Evolutionary conservation across 1,284 basidiomycete genomes (phyloP).

Genomic region (Ustilago nuda): DNA sequence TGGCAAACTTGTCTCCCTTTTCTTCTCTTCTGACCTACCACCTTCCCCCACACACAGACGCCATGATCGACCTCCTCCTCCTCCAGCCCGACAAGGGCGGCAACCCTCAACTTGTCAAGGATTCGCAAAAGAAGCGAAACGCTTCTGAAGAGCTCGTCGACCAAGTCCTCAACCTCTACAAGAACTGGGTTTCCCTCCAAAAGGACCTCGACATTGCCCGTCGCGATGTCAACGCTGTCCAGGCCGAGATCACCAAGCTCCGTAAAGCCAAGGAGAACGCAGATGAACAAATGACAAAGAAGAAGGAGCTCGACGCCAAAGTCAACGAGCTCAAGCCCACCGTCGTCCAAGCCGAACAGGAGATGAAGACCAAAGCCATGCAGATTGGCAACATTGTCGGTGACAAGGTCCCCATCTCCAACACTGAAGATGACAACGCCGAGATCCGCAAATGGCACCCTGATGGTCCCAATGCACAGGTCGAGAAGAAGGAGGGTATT

Average conservation of each 20-base stretch:
- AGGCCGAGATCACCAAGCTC: conserved; percentile 93
- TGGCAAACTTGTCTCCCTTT: neutral
- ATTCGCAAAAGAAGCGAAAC: conserved; percentile 91
- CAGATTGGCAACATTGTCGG: conserved; percentile 94
- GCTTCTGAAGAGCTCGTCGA: conserved; percentile 91
- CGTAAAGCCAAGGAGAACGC: conserved; percentile 94
- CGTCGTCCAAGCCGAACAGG: conserved; percentile 76
- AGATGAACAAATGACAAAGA: conserved; percentile 83
- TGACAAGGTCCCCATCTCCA: conserved; percentile 83
- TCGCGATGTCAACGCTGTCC: conserved; percentile 87
- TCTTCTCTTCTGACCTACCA: neutral
- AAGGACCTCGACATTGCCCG: conserved; percentile 82
- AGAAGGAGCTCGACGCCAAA: conserved; percentile 81
- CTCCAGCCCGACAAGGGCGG: conserved; percentile 76
- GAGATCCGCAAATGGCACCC: conserved; percentile 88
- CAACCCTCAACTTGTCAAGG: conserved; percentile 89
- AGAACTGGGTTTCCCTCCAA: conserved; percentile 89
- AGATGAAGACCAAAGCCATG: conserved; percentile 83
- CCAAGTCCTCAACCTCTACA: conserved; percentile 90
- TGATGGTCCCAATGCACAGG: conserved; percentile 76
- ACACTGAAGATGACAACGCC: conserved; percentile 94
- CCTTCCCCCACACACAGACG: conserved; percentile 2
- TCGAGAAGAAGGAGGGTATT: conserved; percentile 76
- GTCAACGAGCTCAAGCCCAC: conserved; percentile 78
- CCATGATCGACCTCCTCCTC: conserved; percentile 53